phyloP scores from a whole-genome alignment of 2,329 filamentous ascomycete species.

The Leptographium radiaticola region DNA sequence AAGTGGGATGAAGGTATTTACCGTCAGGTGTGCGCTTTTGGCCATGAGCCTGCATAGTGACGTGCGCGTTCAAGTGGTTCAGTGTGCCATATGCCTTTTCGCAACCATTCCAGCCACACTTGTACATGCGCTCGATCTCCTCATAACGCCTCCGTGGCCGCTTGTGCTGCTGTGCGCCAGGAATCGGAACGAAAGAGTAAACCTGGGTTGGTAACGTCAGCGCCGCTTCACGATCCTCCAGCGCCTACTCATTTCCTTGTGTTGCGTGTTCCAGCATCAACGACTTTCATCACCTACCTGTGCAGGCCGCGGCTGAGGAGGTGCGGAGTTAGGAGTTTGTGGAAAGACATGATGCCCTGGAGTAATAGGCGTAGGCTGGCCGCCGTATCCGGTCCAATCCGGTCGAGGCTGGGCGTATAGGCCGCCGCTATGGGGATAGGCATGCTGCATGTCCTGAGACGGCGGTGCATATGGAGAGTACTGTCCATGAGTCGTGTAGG shows the following conservation, averaged over 20 bases:
- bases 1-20: slow-evolving; percentile 31
- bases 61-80: slow-evolving; percentile 94
- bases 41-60: slow-evolving; percentile 97
- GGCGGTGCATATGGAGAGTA: slow-evolving; percentile 80
- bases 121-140: slow-evolving; percentile 99
- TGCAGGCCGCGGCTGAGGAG: slow-evolving; percentile 40
- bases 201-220: slow-evolving; percentile 47
- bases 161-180: slow-evolving; percentile 94
- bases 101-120: slow-evolving; percentile 96
- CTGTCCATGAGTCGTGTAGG: slow-evolving; percentile 55
- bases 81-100: slow-evolving; percentile 97
- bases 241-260: background rate
- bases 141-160: slow-evolving; percentile 86
- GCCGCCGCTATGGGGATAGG: slow-evolving; percentile 49
- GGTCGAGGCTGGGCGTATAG: slow-evolving; percentile 60
- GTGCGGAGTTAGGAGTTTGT: slow-evolving; percentile 40
- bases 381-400: slow-evolving; percentile 59
- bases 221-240: background rate
- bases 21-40: slow-evolving; percentile 93
- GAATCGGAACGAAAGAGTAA: slow-evolving; percentile 95
- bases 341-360: slow-evolving; percentile 41
- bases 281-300: slow-evolving; percentile 36
- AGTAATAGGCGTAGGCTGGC: slow-evolving; percentile 36
- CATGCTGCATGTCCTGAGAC: slow-evolving; percentile 75
- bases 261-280: background rate